phyloP scores from a whole-genome alignment of 495 filamentous ascomycete species.

The Penicillium longicatenatum region DNA sequence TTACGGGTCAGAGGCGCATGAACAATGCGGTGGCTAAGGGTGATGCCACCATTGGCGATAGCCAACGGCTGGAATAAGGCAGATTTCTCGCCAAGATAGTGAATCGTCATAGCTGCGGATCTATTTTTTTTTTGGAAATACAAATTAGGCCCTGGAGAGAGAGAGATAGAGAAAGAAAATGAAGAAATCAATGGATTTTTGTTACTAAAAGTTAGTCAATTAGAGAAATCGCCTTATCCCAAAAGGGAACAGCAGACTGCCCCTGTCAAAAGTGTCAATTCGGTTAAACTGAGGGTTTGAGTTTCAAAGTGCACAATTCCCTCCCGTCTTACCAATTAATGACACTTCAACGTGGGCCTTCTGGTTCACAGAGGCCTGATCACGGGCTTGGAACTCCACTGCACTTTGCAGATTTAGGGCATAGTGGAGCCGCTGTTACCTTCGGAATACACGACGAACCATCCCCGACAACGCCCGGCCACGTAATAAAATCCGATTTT shows the following conservation, averaged over 20 bases:
- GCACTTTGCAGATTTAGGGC: background rate
- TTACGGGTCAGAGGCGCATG: slow-evolving; percentile 60
- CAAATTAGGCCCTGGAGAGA: background rate
- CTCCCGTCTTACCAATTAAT: background rate
- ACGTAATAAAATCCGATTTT: background rate
- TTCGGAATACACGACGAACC: background rate
- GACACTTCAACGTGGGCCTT: background rate
- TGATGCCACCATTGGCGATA: slow-evolving; percentile 49
- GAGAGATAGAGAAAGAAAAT: background rate
- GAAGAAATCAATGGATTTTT: background rate
- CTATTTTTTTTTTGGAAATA: background rate
- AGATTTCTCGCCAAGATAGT: slow-evolving; percentile 27
- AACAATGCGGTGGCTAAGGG: slow-evolving; percentile 54
- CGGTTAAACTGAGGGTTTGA: background rate
- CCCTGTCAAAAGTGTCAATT: slow-evolving; percentile 3
- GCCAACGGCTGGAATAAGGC: slow-evolving; percentile 56
- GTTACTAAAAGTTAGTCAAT: background rate
- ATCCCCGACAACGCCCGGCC: background rate
- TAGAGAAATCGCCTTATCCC: background rate
- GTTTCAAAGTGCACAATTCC: background rate
- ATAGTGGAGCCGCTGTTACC: background rate
- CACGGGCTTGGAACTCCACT: background rate
- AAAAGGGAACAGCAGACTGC: background rate
- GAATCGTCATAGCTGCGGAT: slow-evolving; percentile 25
- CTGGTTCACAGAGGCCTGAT: background rate